Evolutionary conservation across 2,329 filamentous ascomycete species (phyloP).

Genomic region (Tolypocladium pustulatum): DNA sequence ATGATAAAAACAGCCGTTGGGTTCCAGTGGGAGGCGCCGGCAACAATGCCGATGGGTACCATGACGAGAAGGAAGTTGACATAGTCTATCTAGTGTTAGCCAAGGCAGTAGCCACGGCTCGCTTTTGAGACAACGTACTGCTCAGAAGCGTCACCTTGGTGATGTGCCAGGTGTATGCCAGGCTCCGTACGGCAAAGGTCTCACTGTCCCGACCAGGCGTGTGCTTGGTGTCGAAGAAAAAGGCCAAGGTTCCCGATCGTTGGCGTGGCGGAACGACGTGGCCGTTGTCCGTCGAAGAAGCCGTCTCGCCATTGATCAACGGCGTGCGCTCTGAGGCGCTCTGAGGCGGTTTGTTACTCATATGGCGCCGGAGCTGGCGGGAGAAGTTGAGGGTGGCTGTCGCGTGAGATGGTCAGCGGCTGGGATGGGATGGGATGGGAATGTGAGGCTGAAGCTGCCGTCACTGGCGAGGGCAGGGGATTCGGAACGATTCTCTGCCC

Average conservation of each 20-base stretch:
- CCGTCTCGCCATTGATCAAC: slow-evolving; percentile 27
- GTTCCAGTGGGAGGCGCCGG: slow-evolving; percentile 51
- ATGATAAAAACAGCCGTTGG: slow-evolving; percentile 61
- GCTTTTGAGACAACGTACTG: slow-evolving; percentile 31
- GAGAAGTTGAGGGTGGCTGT: slow-evolving; percentile 10
- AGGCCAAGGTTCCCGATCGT: slow-evolving; percentile 17
- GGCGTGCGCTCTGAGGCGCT: slow-evolving; percentile 28
- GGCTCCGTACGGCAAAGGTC: slow-evolving; percentile 32
- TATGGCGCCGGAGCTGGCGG: slow-evolving; percentile 17
- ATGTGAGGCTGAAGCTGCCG: background rate
- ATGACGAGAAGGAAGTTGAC: slow-evolving; percentile 64
- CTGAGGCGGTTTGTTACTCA: slow-evolving; percentile 18
- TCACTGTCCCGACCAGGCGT: slow-evolving; percentile 43
- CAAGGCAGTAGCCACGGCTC: background rate
- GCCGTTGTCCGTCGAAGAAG: slow-evolving; percentile 11
- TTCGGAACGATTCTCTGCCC: background rate
- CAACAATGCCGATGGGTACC: slow-evolving; percentile 62
- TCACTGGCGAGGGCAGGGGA: background rate
- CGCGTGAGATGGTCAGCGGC: slow-evolving; percentile 12
- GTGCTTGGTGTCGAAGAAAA: slow-evolving; percentile 38
- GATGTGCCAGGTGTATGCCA: slow-evolving; percentile 43
- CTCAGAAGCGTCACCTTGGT: slow-evolving; percentile 47
- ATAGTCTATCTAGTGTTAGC: slow-evolving; percentile 30
- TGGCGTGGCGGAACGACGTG: slow-evolving; percentile 11
- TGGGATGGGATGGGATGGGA: background rate